Evolutionary conservation across 2,329 filamentous ascomycete species (phyloP).

Genomic region (Diatrype stigma): DNA sequence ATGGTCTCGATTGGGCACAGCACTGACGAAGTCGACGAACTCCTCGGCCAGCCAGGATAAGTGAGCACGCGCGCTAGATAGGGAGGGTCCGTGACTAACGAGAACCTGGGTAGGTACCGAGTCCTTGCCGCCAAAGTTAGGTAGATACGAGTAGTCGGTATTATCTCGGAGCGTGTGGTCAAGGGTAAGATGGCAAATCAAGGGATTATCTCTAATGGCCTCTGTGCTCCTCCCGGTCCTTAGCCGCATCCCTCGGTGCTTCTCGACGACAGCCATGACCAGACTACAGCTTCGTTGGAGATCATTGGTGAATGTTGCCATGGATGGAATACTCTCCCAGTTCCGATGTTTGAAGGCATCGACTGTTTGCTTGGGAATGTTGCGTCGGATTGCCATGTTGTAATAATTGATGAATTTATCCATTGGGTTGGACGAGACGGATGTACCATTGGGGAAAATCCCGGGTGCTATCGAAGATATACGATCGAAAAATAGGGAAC

Average conservation of each 20-base stretch:
- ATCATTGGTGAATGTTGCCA: slow-evolving; percentile 40
- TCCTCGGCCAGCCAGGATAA: slow-evolving; percentile 45
- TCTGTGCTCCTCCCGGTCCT: slow-evolving; percentile 34
- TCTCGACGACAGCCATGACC: slow-evolving; percentile 49
- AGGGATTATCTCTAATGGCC: slow-evolving; percentile 37
- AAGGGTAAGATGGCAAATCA: slow-evolving; percentile 39
- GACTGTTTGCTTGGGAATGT: slow-evolving; percentile 37
- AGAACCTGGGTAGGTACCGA: slow-evolving; percentile 37
- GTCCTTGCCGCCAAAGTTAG: slow-evolving; percentile 39
- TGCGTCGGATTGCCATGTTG: slow-evolving; percentile 34
- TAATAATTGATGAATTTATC: slow-evolving; percentile 44
- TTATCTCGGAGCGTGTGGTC: slow-evolving; percentile 32
- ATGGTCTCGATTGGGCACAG: slow-evolving; percentile 46
- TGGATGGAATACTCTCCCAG: slow-evolving; percentile 47
- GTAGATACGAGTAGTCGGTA: slow-evolving; percentile 51
- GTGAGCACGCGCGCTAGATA: slow-evolving; percentile 35
- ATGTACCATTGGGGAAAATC: slow-evolving; percentile 25
- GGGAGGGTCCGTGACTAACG: slow-evolving; percentile 44
- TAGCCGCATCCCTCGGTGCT: slow-evolving; percentile 41
- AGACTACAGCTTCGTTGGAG: slow-evolving; percentile 48
- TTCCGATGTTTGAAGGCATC: slow-evolving; percentile 47
- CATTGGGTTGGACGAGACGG: slow-evolving; percentile 22
- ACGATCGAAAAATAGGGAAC: slow-evolving; percentile 51
- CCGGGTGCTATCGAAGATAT: slow-evolving; percentile 48
- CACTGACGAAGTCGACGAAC: slow-evolving; percentile 46